Evolutionary conservation across 768 basidiomycete species (phyloP).

Genomic region (Lentinula lateritia): DNA sequence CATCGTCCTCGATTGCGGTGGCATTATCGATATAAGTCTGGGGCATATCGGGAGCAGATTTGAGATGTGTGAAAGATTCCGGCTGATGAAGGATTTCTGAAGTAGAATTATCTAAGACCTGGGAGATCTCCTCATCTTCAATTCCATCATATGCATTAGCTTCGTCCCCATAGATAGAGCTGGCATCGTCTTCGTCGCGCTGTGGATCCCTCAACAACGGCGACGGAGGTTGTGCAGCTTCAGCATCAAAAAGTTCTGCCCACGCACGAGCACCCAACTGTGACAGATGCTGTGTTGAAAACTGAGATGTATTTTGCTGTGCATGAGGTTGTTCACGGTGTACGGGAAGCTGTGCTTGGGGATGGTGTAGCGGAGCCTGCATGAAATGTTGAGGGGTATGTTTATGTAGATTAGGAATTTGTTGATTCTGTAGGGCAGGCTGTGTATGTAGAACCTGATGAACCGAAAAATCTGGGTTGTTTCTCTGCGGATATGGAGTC

Average conservation of each 20-base stretch:
- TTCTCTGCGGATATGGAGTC: neutral
- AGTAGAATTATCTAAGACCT: too few species aligned
- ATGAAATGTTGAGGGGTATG: neutral
- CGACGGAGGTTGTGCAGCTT: neutral
- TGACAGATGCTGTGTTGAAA: neutral
- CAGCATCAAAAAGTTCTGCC: neutral
- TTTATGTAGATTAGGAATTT: neutral
- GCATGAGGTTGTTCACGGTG: neutral
- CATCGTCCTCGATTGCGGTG: neutral
- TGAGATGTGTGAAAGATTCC: neutral
- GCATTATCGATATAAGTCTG: neutral
- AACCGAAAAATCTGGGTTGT: neutral
- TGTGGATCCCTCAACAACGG: neutral
- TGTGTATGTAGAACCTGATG: neutral
- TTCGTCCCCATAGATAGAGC: slow-evolving; percentile 1
- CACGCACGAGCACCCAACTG: neutral
- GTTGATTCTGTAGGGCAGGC: neutral
- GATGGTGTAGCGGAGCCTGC: neutral
- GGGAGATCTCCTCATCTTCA: neutral
- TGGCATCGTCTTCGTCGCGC: neutral
- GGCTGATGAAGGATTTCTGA: neutral
- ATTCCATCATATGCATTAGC: slow-evolving; percentile 2
- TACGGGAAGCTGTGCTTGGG: neutral
- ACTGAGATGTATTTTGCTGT: neutral
- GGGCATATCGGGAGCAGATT: neutral